These are phyloP conservation scores for Fusarium ramigenum DNA, from an alignment of 2,329 filamentous ascomycete species.

Conservation along the genomic window DNA sequence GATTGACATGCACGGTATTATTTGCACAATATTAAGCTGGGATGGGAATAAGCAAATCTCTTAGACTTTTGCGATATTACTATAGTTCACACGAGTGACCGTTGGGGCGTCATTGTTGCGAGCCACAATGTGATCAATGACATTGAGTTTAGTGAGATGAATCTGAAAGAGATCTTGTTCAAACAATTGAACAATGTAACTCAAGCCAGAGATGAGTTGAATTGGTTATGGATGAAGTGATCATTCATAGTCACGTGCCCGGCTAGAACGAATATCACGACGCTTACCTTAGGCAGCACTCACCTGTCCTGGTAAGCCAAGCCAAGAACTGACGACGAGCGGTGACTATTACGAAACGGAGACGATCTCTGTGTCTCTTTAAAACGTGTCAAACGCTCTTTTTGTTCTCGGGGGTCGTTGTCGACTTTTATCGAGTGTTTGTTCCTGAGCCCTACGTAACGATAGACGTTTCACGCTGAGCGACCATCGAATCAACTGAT, in stretches of 20 bases:
- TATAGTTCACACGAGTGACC: not conserved
- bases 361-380: constrained; percentile 4
- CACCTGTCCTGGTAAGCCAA: constrained; percentile 32
- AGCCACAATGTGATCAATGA: not conserved
- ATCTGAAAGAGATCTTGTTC: not conserved
- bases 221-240: not conserved
- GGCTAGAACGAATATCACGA: constrained; percentile 26
- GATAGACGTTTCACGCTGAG: constrained; percentile 24
- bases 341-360: constrained; percentile 16
- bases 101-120: not conserved
- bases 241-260: constrained; percentile 30
- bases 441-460: constrained; percentile 21
- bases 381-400: constrained; percentile 5
- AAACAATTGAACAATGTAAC: not conserved
- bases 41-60: constrained; percentile 6
- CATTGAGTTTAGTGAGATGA: not conserved
- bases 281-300: constrained; percentile 44
- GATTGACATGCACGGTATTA: not conserved
- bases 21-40: not conserved
- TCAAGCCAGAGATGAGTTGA: not conserved
- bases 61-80: not conserved
- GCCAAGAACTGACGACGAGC: constrained; percentile 32
- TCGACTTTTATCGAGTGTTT: not conserved
- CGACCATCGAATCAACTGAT: constrained; percentile 3
- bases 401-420: not conserved